Base-by-base conservation (phyloP, 768 basidiomycete genomes). In the Russula earlei region DNA sequence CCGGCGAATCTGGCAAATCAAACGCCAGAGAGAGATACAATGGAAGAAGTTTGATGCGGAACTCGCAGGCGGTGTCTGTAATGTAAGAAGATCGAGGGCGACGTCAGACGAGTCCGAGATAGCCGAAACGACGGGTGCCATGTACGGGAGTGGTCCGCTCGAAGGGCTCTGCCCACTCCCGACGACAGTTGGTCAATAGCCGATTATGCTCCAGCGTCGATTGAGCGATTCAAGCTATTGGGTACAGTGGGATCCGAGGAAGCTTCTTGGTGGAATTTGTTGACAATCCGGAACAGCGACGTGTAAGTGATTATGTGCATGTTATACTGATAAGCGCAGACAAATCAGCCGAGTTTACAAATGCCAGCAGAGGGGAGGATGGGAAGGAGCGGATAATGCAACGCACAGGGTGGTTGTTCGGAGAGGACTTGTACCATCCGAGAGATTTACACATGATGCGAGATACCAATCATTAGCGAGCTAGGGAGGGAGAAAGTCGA, bases 11-110 rank as follows among this genome's bases (percentile, higher is more conserved):
- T 42, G 45, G 10, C 8, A n/a, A 12, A 9, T 6, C 4, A 41
- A 56, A 46, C 12, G 11, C 51, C 45, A 40, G 33, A 33, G 25
- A 20, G 61, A 70, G 50, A 67, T 78, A 82, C 8, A 73, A 74
- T 1, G 86, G 62, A 12, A 62, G 45, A 19, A 62, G 59, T 46
- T 62, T 62, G 44, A 49, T 44, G 29, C 62, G 62, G 62, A 62
- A 61, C 19, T 44, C 45, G 31, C 37, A 60, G 11, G 59, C 55
- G 17, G 50, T 27, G 34, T 62, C 62, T 62, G 33, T 12, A 8
- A 10, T 24, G 25, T n/a, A 3, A 20, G 5, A 24, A 25, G 27
- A 10, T 20, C 25, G 33, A 49, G 29, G 6, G 14, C 8, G n/a
- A 27, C 36, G 24, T 52, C 37, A 47, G n/a, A 20, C 5, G 15